Evolutionary conservation across 805 yeast genomes (phyloP).

Genomic region (Kockiozyma suomiensis): DNA sequence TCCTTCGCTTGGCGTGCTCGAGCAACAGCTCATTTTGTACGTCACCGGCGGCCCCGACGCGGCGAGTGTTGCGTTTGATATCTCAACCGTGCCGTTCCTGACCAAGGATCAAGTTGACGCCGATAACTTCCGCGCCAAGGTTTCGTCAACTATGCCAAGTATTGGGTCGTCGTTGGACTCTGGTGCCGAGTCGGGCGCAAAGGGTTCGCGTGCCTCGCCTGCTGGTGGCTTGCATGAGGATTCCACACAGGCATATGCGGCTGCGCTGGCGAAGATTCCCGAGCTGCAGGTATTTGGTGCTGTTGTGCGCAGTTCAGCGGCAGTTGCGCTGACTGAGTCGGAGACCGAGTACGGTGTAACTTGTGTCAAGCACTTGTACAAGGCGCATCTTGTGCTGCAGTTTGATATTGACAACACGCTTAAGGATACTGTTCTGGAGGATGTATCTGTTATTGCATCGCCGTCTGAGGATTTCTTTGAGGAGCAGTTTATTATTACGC

Average conservation of each 20-base stretch:
- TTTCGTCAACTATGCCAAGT: slow-evolving; percentile 38
- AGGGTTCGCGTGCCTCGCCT: slow-evolving; percentile 31
- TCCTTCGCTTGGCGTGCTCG: slow-evolving; percentile 77
- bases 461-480: slow-evolving; percentile 43
- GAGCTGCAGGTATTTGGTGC: slow-evolving; percentile 75
- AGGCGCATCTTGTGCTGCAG: slow-evolving; percentile 72
- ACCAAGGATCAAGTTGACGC: slow-evolving; percentile 46
- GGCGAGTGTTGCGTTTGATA: slow-evolving; percentile 65
- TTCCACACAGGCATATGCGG: slow-evolving; percentile 55
- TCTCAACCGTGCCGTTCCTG: slow-evolving; percentile 60
- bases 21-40: slow-evolving; percentile 72
- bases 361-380: slow-evolving; percentile 81
- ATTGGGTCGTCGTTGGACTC: slow-evolving; percentile 14
- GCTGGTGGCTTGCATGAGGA: slow-evolving; percentile 34
- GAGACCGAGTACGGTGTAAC: slow-evolving; percentile 92
- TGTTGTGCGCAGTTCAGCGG: slow-evolving; percentile 68
- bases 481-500: slow-evolving; percentile 77
- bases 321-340: slow-evolving; percentile 75
- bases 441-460: slow-evolving; percentile 63
- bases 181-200: slow-evolving; percentile 28
- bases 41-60: slow-evolving; percentile 55
- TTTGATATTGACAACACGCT: slow-evolving; percentile 84
- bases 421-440: slow-evolving; percentile 71
- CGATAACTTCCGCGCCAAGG: slow-evolving; percentile 54
- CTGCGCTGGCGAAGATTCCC: slow-evolving; percentile 68